phyloP scores from a whole-genome alignment of 371 early-diverging fungal genomes.

The Apophysomyces variabilis region DNA sequence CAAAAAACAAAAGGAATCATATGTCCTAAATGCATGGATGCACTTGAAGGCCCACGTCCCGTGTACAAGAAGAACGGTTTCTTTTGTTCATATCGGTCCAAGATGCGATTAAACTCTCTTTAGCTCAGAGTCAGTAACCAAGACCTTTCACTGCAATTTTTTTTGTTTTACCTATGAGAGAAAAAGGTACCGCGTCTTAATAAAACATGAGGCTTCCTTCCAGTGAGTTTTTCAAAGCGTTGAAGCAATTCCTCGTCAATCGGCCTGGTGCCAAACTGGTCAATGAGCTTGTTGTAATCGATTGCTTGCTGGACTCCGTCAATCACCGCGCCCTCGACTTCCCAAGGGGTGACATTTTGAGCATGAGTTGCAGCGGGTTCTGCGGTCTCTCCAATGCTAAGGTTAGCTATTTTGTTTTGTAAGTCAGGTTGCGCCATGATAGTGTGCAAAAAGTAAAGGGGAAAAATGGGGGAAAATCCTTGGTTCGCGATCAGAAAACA shows the following conservation, averaged over 20 bases:
- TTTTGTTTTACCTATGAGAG: constrained; percentile 84
- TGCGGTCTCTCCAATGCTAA: constrained; percentile 19
- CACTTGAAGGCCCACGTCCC: constrained; percentile 98
- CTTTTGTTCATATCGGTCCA: constrained; percentile 92
- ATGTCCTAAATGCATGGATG: constrained; percentile 99
- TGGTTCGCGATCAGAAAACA: no score
- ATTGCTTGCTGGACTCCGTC: constrained; percentile 89
- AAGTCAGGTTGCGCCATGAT: constrained; percentile 27
- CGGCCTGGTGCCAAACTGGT: constrained; percentile 92
- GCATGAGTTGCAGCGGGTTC: constrained; percentile 24
- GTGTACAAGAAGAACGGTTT: constrained; percentile 99
- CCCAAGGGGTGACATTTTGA: constrained; percentile 96
- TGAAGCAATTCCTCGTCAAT: constrained; percentile 81
- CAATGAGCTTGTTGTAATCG: constrained; percentile 95
- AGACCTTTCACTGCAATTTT: neutral
- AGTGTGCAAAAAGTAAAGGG: neutral
- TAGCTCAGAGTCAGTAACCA: neutral
- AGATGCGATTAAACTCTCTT: constrained; percentile 90
- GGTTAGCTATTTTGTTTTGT: constrained; percentile 21
- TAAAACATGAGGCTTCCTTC: constrained; percentile 84
- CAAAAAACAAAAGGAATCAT: constrained; percentile 99
- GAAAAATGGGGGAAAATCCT: neutral
- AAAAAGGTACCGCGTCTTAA: constrained; percentile 96
- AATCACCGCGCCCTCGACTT: constrained; percentile 92
- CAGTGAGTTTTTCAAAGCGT: constrained; percentile 88